A percentile compares a stretch with the other conserved stretches of the same genome.
phyloP scores from a whole-genome alignment of 257 asterid genomes.

The Gentiana straminea region DNA sequence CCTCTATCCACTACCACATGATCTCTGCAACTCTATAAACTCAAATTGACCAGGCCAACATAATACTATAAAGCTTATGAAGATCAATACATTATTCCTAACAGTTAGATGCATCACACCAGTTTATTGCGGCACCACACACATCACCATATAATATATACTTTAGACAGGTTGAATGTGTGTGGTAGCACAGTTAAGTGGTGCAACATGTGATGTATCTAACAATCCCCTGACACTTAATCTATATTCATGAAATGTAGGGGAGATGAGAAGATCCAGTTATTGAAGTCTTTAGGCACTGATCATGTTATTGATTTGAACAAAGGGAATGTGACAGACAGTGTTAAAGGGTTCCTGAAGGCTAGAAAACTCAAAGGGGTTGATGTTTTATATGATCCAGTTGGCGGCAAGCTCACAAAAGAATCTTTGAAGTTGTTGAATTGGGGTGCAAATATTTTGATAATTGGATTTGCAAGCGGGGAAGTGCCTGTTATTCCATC shows the following conservation, averaged over 20 bases:
- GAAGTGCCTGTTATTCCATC: conserved; percentile 81
- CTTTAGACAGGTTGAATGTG: too few relatives aligned
- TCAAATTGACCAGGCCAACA: too few relatives aligned
- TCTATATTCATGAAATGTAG: conserved; percentile 25
- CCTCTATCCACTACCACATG: too few relatives aligned
- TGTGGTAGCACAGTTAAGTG: too few relatives aligned
- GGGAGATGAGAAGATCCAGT: conserved; percentile 72
- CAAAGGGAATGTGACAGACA: conserved; percentile 55
- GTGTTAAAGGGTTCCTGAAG: conserved; percentile 64
- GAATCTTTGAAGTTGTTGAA: conserved; percentile 65
- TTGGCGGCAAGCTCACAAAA: conserved; percentile 86
- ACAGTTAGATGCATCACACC: too few relatives aligned
- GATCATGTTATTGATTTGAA: conserved; percentile 80
- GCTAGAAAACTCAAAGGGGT: conserved; percentile 73
- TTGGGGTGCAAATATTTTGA: conserved; percentile 92
- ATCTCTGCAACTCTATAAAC: too few relatives aligned
- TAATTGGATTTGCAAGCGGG: conserved; percentile 95
- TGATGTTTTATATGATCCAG: conserved; percentile 95
- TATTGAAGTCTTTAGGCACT: conserved; percentile 64
- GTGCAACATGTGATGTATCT: too few relatives aligned
- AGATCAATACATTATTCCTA: too few relatives aligned
- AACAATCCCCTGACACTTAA: conserved; percentile 5
- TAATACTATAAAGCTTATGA: too few relatives aligned
- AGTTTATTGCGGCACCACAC: too few relatives aligned
- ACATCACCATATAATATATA: too few relatives aligned